Conservation (phyloP, 192 early-diverging fungal species). For the Coemansia sp. region DNA sequence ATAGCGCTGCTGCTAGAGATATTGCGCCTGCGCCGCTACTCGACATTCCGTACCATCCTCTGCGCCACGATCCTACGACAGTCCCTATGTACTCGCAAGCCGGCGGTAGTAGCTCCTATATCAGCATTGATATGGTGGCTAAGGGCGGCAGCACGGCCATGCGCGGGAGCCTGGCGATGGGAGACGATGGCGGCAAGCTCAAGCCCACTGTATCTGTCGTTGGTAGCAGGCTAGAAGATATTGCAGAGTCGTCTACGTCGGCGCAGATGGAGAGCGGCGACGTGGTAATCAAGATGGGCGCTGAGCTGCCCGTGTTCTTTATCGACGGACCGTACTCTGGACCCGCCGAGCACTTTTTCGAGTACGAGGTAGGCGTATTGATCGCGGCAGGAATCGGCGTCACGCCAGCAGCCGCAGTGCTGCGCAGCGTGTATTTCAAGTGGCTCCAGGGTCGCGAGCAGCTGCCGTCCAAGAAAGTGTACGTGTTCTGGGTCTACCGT, state of each 20-base stretch:
- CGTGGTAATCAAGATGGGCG: conserved; percentile 20
- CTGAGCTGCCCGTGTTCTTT: conserved; percentile 58
- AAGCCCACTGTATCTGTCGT: conserved; percentile 14
- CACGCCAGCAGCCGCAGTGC: conserved; percentile 73
- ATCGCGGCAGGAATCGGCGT: conserved; percentile 84
- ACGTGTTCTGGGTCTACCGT: conserved; percentile 79
- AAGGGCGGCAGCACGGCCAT: conserved; percentile 15
- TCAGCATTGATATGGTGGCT: conserved; percentile 41
- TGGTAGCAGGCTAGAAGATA: not conserved
- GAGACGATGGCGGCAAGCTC: conserved; percentile 10
- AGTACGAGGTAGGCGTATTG: conserved; percentile 68
- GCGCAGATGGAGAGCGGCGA: conserved; percentile 9
- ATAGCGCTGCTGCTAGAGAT: not conserved
- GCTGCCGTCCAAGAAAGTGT: conserved; percentile 64
- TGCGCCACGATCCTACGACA: conserved; percentile 35
- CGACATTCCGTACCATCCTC: conserved; percentile 39
- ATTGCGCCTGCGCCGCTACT: not conserved
- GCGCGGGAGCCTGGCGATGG: not conserved
- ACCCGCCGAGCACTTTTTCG: conserved; percentile 75
- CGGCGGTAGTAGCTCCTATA: conserved; percentile 36
- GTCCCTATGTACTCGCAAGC: conserved; percentile 30
- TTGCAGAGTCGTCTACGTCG: not conserved
- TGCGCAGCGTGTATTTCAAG: conserved; percentile 75
- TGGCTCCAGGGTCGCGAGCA: conserved; percentile 60
- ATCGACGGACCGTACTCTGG: conserved; percentile 76